Evolutionary conservation across 768 basidiomycete species (phyloP).

Genomic region (Termitomyces sp.): DNA sequence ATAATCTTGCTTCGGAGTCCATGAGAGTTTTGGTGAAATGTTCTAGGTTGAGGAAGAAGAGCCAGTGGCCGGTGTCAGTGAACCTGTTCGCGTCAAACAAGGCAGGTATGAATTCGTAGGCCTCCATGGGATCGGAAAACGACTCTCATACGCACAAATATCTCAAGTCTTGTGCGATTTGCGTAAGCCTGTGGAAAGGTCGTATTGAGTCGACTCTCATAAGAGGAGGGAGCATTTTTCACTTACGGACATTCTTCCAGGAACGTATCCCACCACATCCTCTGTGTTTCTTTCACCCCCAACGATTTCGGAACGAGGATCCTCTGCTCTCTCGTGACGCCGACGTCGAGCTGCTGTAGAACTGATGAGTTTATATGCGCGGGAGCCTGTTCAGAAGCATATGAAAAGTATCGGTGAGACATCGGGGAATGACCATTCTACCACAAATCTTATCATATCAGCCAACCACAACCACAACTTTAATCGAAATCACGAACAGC

Average conservation of each 20-base stretch:
- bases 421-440: conserved; percentile 30
- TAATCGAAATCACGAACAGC: conserved; percentile 23
- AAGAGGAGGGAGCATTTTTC: background rate
- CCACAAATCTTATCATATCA: conserved; percentile 2
- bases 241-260: conserved; percentile 35
- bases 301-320: conserved; percentile 27
- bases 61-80: conserved; percentile 58
- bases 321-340: conserved; percentile 22
- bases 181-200: conserved; percentile 35
- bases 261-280: conserved; percentile 43
- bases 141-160: conserved; percentile 40
- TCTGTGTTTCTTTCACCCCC: conserved; percentile 31
- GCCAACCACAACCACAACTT: background rate
- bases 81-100: conserved; percentile 40
- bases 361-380: conserved; percentile 32
- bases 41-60: conserved; percentile 64
- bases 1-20: conserved; percentile 47
- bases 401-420: conserved; percentile 28
- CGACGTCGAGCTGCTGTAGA: conserved; percentile 37
- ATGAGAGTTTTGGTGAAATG: conserved; percentile 51
- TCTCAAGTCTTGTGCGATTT: conserved; percentile 47
- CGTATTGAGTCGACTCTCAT: conserved; percentile 6
- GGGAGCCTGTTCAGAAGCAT: conserved; percentile 34
- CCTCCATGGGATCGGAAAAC: background rate
- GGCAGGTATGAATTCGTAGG: background rate